phyloP scores from a whole-genome alignment of 495 filamentous ascomycete genomes.

The Evernia prunastri region DNA sequence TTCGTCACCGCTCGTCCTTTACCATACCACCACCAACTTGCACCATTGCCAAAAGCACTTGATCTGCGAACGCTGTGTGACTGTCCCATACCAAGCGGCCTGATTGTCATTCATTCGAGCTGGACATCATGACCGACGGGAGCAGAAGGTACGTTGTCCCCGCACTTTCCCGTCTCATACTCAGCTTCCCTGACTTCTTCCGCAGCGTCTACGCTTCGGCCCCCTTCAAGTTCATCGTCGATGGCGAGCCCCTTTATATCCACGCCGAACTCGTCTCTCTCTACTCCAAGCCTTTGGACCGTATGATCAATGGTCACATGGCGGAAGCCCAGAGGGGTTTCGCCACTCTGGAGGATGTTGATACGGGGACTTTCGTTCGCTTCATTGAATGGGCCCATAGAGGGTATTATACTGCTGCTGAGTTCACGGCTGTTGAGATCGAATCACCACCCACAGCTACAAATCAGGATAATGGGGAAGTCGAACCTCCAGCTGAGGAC shows the following conservation, averaged over 20 bases:
- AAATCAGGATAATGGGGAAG: neutral
- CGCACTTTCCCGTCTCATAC: too few relatives aligned
- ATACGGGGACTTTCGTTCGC: conserved; percentile 18
- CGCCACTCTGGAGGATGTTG: conserved; percentile 19
- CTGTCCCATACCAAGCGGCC: neutral
- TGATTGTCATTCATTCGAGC: neutral
- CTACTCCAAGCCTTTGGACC: conserved; percentile 22
- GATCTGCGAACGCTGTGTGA: neutral
- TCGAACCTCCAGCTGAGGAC: neutral
- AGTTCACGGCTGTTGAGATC: neutral
- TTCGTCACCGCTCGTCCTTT: neutral
- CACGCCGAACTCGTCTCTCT: conserved; percentile 19
- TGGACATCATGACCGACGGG: neutral
- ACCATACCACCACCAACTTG: neutral
- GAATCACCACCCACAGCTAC: neutral
- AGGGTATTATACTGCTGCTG: conserved; percentile 19
- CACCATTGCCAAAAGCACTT: neutral
- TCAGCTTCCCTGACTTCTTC: neutral
- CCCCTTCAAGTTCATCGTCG: conserved; percentile 26
- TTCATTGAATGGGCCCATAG: conserved; percentile 24
- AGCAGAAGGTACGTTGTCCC: neutral
- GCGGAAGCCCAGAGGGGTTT: conserved; percentile 19
- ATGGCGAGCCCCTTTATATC: conserved; percentile 22
- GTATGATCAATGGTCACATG: conserved; percentile 20
- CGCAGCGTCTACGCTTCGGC: conserved; percentile 17